Conservation (phyloP, 139 green algal genomes). For the Eudorina sp. region DNA sequence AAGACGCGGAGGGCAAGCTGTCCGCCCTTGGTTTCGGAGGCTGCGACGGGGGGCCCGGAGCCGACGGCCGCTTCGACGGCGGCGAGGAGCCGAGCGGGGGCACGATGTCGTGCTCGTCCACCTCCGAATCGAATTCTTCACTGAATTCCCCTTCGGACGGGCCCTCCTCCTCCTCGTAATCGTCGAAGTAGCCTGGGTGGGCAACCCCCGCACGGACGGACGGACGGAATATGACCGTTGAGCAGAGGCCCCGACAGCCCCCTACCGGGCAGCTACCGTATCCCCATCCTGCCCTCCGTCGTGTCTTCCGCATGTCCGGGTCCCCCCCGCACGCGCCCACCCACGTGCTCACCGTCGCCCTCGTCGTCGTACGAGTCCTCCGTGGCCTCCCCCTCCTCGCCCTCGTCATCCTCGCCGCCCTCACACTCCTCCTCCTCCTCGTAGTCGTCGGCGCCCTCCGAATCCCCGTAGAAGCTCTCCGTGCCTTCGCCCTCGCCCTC, state of each 20-base stretch:
- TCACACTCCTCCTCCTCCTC: constrained; percentile 11
- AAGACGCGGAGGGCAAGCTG: no score
- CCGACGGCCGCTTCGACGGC: background rate
- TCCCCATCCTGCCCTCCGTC: no score
- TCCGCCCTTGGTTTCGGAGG: background rate
- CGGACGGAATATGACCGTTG: no score
- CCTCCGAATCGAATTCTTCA: background rate
- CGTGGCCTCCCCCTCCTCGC: background rate
- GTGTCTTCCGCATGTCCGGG: no score
- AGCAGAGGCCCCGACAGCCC: no score
- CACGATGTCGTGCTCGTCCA: constrained; percentile 12
- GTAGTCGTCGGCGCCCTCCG: background rate
- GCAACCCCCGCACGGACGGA: no score
- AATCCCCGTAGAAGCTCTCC: background rate
- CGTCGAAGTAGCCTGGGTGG: background rate
- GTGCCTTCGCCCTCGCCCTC: background rate
- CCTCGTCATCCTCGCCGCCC: background rate
- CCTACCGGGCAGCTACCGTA: no score
- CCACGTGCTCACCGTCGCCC: background rate
- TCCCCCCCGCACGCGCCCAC: no score
- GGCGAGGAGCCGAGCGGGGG: background rate
- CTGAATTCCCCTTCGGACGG: background rate
- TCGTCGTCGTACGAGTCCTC: background rate
- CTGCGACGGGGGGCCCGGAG: background rate
- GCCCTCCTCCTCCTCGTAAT: background rate